A percentile compares a stretch with the other conserved stretches of the same genome.
Conservation (phyloP, 78 protist species). For the Emiliania huxleyi region DNA sequence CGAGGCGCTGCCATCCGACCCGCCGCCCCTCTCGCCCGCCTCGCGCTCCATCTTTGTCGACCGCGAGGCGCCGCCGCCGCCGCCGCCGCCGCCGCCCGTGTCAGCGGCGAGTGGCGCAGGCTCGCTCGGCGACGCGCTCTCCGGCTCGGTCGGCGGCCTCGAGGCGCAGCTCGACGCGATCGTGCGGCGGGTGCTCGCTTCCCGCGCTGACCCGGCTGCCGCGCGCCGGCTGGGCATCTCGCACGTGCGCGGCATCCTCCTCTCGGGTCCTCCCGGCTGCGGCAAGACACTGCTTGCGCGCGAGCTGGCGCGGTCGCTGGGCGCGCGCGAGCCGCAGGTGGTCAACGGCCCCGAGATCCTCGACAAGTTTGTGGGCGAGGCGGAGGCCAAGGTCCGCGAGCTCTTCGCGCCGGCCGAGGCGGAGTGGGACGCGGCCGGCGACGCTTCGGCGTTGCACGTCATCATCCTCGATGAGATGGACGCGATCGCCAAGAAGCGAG, state of each 20-base stretch:
- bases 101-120: no score
- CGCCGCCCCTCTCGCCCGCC: no score
- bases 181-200: conserved; percentile 31
- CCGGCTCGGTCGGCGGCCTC: conserved; percentile 7
- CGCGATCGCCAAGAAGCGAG: conserved; percentile 55
- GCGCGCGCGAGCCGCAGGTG: conserved; percentile 28
- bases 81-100: no score
- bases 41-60: no score
- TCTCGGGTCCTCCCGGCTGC: conserved; percentile 58
- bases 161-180: conserved; percentile 29
- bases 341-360: conserved; percentile 56
- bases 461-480: conserved; percentile 69
- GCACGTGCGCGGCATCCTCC: conserved; percentile 9
- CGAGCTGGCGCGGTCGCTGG: conserved; percentile 31
- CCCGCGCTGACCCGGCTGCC: conserved; percentile 6
- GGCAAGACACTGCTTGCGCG: conserved; percentile 65
- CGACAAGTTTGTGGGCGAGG: conserved; percentile 50
- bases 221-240: not conserved
- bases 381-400: conserved; percentile 49
- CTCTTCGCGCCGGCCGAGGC: conserved; percentile 56
- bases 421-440: conserved; percentile 55
- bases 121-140: not conserved
- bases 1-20: no score
- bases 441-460: conserved; percentile 51
- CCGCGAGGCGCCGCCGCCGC: no score